These are phyloP conservation scores for Lipomyces sp. DNA, from an alignment of 805 yeast species.

Conservation along the genomic window DNA sequence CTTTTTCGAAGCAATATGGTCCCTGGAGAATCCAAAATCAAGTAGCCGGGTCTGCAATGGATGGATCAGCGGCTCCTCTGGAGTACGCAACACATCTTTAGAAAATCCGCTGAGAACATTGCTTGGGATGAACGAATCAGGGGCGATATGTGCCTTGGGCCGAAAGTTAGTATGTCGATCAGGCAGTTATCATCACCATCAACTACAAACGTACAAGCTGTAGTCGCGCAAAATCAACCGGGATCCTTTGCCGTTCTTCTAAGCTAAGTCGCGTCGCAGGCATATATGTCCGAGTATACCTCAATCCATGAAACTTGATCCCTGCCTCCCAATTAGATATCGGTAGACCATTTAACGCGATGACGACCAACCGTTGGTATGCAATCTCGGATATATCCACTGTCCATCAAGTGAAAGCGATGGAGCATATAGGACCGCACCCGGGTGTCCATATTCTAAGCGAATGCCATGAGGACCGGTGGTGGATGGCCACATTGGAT, in stretches of 20 bases:
- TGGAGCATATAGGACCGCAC: conserved; percentile 43
- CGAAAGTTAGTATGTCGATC: neutral
- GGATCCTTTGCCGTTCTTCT: conserved; percentile 19
- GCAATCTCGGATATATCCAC: conserved; percentile 43
- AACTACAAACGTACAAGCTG: conserved; percentile 20
- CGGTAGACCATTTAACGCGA: conserved; percentile 13
- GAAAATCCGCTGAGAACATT: conserved; percentile 13
- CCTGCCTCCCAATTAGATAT: neutral
- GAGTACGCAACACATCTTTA: neutral
- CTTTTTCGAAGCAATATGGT: conserved; percentile 1
- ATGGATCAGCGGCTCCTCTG: conserved; percentile 1
- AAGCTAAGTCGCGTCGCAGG: conserved; percentile 12
- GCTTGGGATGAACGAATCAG: conserved; percentile 27
- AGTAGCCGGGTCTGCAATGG: conserved; percentile 16
- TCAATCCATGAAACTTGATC: conserved; percentile 16
- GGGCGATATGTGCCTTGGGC: conserved; percentile 18
- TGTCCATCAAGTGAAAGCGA: conserved; percentile 31
- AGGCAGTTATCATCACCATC: neutral
- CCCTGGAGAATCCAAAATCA: conserved; percentile 23
- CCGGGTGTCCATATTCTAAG: conserved; percentile 53
- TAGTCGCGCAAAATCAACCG: conserved; percentile 27
- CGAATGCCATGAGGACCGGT: conserved; percentile 49
- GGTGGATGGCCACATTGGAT: conserved; percentile 50
- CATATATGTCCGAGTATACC: conserved; percentile 9
- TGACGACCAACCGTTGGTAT: conserved; percentile 37